A percentile compares a stretch with the other conserved stretches of the same genome.
These are phyloP conservation scores for Clarireedia paspali DNA, from an alignment of 2,329 filamentous ascomycete species.

Conservation along the genomic window DNA sequence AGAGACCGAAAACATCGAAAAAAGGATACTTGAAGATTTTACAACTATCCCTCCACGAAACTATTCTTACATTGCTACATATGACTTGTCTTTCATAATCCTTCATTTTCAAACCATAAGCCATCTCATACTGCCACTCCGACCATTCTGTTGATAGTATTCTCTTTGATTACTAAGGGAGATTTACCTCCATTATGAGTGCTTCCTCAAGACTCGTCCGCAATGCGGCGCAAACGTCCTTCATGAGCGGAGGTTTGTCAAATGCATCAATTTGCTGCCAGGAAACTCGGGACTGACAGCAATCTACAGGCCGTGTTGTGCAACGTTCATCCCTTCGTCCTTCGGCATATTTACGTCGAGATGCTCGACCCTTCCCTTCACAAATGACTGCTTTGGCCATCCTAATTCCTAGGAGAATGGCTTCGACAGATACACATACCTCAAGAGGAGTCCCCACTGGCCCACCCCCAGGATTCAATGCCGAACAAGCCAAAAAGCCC, in stretches of 20 bases:
- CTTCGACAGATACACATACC: slow-evolving; percentile 53
- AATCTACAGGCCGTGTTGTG: slow-evolving; percentile 23
- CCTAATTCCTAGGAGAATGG: slow-evolving; percentile 46
- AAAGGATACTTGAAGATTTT: too few species aligned
- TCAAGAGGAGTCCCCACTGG: slow-evolving; percentile 38
- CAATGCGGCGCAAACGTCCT: slow-evolving; percentile 28
- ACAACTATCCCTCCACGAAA: too few species aligned
- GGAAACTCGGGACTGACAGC: background rate
- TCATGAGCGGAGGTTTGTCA: slow-evolving; percentile 25
- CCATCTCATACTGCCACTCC: background rate
- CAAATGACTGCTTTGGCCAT: slow-evolving; percentile 44
- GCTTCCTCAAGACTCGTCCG: slow-evolving; percentile 31
- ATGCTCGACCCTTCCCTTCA: slow-evolving; percentile 26
- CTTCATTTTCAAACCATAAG: background rate
- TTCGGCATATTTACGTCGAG: slow-evolving; percentile 27
- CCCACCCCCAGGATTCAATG: slow-evolving; percentile 65
- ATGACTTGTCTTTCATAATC: background rate
- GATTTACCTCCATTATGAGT: slow-evolving; percentile 23
- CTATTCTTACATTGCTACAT: background rate
- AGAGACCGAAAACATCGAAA: too few species aligned
- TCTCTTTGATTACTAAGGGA: background rate
- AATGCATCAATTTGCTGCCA: slow-evolving; percentile 10
- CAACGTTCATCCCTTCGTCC: slow-evolving; percentile 22
- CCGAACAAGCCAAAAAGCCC: slow-evolving; percentile 60
- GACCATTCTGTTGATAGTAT: background rate